Conservation (phyloP, 306 rosid genomes). For the Herpetospermum pedunculosum region DNA sequence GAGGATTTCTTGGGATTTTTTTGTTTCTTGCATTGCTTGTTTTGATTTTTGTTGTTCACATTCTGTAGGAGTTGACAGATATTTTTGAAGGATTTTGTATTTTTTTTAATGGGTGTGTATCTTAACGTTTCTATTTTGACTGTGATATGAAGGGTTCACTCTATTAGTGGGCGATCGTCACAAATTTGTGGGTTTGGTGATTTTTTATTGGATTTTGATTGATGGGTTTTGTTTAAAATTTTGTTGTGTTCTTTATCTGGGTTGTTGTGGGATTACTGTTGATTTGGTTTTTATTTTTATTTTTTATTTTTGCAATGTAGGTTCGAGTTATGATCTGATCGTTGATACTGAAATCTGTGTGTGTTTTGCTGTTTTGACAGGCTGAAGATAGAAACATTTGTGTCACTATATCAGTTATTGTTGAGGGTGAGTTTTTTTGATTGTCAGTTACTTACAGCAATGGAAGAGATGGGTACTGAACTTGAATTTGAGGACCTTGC, state of each 20-base stretch:
- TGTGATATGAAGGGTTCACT: neutral
- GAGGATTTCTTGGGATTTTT: neutral
- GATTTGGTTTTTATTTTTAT: neutral
- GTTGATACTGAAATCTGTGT: neutral
- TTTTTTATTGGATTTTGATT: constrained; percentile 2
- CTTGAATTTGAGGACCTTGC: constrained; percentile 35
- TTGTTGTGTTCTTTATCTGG: neutral
- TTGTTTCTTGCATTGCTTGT: neutral
- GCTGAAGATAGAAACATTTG: neutral
- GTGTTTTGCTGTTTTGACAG: neutral
- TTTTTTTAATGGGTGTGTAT: neutral
- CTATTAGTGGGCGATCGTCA: neutral
- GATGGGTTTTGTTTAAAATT: neutral
- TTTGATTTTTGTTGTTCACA: neutral
- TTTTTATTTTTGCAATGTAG: neutral
- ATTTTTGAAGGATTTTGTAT: neutral
- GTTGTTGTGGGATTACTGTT: neutral
- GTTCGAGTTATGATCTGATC: neutral
- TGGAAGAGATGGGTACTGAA: constrained; percentile 17
- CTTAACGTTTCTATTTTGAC: neutral
- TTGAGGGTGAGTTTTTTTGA: neutral
- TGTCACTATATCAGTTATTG: neutral
- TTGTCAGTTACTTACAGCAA: neutral
- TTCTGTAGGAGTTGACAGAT: neutral
- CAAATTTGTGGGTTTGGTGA: neutral